A percentile compares a stretch with the other conserved stretches of the same genome.
Evolutionary conservation across 2,329 filamentous ascomycete species (phyloP).

Genomic region (Colletotrichum acutatum): DNA sequence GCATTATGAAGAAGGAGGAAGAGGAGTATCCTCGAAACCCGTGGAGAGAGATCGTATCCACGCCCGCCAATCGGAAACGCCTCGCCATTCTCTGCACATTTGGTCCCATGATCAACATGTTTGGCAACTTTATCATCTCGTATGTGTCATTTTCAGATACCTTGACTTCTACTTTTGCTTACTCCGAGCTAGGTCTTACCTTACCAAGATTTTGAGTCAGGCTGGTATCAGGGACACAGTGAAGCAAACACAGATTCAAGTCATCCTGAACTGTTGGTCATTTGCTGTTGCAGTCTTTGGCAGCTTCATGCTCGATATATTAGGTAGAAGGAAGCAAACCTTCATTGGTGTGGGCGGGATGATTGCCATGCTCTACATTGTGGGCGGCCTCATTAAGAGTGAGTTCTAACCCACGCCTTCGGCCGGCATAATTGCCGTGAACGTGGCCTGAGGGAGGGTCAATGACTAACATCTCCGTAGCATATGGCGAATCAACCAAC

Average conservation of each 20-base stretch:
- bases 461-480: constrained; percentile 45
- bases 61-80: constrained; percentile 40
- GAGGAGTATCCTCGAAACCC: constrained; percentile 41
- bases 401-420: neutral
- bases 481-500: constrained; percentile 31
- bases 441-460: constrained; percentile 36
- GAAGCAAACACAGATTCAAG: constrained; percentile 43
- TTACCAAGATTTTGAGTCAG: constrained; percentile 43
- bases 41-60: constrained; percentile 42
- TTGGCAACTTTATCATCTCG: constrained; percentile 46
- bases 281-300: constrained; percentile 46
- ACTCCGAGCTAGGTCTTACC: constrained; percentile 39
- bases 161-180: neutral
- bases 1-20: constrained; percentile 39
- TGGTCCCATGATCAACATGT: constrained; percentile 42
- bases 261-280: constrained; percentile 50
- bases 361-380: constrained; percentile 38
- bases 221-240: constrained; percentile 43
- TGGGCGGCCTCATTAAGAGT: constrained; percentile 43
- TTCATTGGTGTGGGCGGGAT: constrained; percentile 41
- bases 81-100: constrained; percentile 41
- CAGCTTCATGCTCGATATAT: constrained; percentile 46
- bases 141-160: constrained; percentile 23
- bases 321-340: constrained; percentile 46
- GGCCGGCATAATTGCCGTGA: neutral